These are phyloP conservation scores for Apiospora saccharicola DNA, from an alignment of 2,329 filamentous ascomycete genomes.

Conservation along the genomic window DNA sequence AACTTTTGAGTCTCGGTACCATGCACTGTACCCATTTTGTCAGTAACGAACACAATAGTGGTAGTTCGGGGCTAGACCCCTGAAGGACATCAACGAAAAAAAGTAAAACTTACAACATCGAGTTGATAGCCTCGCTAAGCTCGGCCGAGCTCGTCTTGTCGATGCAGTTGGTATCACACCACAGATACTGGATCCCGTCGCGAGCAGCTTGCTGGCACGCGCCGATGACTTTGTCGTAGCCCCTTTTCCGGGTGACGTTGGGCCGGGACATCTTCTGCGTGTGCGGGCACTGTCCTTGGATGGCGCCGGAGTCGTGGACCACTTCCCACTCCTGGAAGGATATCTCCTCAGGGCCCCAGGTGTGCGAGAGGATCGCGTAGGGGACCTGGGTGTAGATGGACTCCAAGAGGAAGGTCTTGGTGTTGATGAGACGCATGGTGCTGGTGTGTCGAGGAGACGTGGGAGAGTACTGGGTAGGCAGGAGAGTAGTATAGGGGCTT, in stretches of 20 bases:
- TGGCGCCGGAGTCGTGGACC: constrained; percentile 32
- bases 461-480: not conserved
- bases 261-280: not conserved
- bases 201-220: constrained; percentile 39
- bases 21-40: not conserved
- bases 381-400: constrained; percentile 41
- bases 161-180: constrained; percentile 50
- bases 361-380: constrained; percentile 51
- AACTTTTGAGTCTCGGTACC: constrained; percentile 31
- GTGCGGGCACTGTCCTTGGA: constrained; percentile 30
- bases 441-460: not conserved
- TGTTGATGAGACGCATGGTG: constrained; percentile 48
- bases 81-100: not conserved
- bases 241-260: constrained; percentile 33
- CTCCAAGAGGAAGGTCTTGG: constrained; percentile 42
- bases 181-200: constrained; percentile 40
- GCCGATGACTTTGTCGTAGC: constrained; percentile 44
- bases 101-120: constrained; percentile 39
- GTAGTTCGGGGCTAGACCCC: not conserved
- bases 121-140: constrained; percentile 47
- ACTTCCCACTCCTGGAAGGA: constrained; percentile 42
- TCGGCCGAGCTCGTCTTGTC: constrained; percentile 45
- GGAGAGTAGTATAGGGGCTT: not conserved
- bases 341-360: constrained; percentile 45
- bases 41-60: constrained; percentile 30